Evolutionary conservation across 208 protist genomes (phyloP), one percentile per base, ranked within the genome.

Genomic region (Acanthamoeba sp.): DNA sequence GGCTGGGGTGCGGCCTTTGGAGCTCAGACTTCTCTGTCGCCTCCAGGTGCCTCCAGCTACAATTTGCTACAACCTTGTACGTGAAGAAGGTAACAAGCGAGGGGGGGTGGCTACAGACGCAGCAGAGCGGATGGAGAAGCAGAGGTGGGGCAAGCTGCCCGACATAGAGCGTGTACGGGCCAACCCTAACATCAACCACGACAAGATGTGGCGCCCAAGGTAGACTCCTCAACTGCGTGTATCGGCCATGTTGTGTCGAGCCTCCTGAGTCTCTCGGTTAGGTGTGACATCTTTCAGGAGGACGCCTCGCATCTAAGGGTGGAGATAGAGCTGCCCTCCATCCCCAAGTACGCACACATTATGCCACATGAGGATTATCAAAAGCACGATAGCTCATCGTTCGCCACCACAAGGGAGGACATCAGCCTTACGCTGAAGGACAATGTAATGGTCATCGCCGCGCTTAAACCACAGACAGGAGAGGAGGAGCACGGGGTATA

Each of bases 101-200:
- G 45, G 18, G 10, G 45, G 18, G 18, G 45, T 20, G 12, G 45
- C 45, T 50, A 16, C 22, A 55, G 48, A 55, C 16, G 48, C 48
- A 18, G 48, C 48, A 55, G 48, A 82, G 71, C 34, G 34, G 38
- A 24, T n/a, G 34, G n/a, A 40, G 12, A 40, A 45, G 71, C 71
- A 48, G 38, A 82, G 71, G 71, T 82, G 71, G 71, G 71, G 40
- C 40, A 82, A 82, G 71, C 71, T 82, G 40, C 71, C 71, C 18
- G 71, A 82, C 71, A 40, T 82, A 24, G 71, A 29, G n/a, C 34
- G 71, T 12, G 71, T 82, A 24, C 0, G n/a, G 10, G 71, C 71
- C 34, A 82, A 82, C 22, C 71, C 71, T 9, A 82, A 82, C 38
- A 40, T 82, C 40, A 27, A 82, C 38, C 71, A 82, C 22, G 71